Conservation (phyloP, 163 green algal species). For the Chlorella variabilis region DNA sequence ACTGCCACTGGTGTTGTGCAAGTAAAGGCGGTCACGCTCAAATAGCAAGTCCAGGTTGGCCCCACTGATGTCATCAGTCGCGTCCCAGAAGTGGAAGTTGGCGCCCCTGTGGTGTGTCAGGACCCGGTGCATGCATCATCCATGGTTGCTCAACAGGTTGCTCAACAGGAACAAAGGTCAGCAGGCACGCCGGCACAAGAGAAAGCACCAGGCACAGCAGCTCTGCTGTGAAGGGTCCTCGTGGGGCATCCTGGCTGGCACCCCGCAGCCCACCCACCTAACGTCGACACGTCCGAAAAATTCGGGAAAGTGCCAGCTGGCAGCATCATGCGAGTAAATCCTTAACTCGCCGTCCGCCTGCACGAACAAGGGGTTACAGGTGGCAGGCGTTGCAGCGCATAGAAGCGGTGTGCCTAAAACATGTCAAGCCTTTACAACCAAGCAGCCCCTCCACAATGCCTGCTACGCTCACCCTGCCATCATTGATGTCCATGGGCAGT, state of each 20-base stretch:
- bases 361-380: slow-evolving; percentile 4
- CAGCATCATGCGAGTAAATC: slow-evolving; percentile 59
- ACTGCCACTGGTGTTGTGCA: slow-evolving; percentile 82
- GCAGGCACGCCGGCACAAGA: too few relatives aligned
- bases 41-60: slow-evolving; percentile 90
- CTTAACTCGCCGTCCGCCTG: slow-evolving; percentile 66
- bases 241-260: too few relatives aligned
- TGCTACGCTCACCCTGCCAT: slow-evolving; percentile 57
- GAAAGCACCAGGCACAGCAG: background rate
- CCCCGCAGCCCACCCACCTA: slow-evolving; percentile 1
- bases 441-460: background rate
- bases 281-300: slow-evolving; percentile 72
- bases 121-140: background rate
- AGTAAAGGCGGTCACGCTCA: slow-evolving; percentile 90
- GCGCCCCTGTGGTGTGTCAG: slow-evolving; percentile 23
- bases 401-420: too few relatives aligned
- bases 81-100: slow-evolving; percentile 96
- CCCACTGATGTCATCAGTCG: slow-evolving; percentile 84
- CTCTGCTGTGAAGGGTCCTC: too few relatives aligned
- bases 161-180: too few relatives aligned
- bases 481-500: slow-evolving; percentile 93
- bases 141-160: too few relatives aligned
- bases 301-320: slow-evolving; percentile 81
- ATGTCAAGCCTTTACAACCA: too few relatives aligned
- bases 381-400: too few relatives aligned